A percentile compares a stretch with the other conserved stretches of the same genome.
These are phyloP conservation scores for Russula brevipes DNA, from an alignment of 768 basidiomycete genomes.

Conservation along the genomic window DNA sequence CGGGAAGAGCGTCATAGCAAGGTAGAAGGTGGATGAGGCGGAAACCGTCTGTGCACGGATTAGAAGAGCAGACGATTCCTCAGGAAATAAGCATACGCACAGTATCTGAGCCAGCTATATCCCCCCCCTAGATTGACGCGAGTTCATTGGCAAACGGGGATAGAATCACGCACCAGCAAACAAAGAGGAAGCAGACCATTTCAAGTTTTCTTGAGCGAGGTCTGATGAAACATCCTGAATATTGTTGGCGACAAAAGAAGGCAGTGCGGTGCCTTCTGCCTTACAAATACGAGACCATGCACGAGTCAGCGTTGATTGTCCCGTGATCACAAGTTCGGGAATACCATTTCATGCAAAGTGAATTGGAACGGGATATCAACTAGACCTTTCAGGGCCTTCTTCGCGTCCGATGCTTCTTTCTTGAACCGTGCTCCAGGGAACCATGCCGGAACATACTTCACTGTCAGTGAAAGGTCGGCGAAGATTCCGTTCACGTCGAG, in stretches of 20 bases:
- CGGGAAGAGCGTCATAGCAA: slow-evolving; percentile 24
- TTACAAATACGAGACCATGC: neutral
- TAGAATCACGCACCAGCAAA: neutral
- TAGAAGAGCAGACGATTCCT: neutral
- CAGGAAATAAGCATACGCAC: neutral
- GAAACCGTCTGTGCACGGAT: slow-evolving; percentile 9
- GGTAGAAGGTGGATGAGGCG: slow-evolving; percentile 13
- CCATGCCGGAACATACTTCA: slow-evolving; percentile 1
- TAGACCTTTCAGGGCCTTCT: neutral
- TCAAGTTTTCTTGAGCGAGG: no score
- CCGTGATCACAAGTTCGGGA: no score
- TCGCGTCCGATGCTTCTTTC: neutral
- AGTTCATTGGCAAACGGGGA: no score
- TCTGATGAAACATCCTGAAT: no score
- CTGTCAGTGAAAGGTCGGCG: neutral
- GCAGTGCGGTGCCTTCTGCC: neutral
- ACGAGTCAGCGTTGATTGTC: no score
- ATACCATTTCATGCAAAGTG: slow-evolving; percentile 8
- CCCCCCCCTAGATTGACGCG: neutral
- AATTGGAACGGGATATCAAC: slow-evolving; percentile 5
- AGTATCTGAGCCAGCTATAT: slow-evolving; percentile 19
- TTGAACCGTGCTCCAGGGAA: slow-evolving; percentile 9
- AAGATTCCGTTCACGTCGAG: neutral
- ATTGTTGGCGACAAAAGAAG: neutral
- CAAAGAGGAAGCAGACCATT: no score